Conservation (phyloP, 2,329 filamentous ascomycete species). For the Phoma herbarum region DNA sequence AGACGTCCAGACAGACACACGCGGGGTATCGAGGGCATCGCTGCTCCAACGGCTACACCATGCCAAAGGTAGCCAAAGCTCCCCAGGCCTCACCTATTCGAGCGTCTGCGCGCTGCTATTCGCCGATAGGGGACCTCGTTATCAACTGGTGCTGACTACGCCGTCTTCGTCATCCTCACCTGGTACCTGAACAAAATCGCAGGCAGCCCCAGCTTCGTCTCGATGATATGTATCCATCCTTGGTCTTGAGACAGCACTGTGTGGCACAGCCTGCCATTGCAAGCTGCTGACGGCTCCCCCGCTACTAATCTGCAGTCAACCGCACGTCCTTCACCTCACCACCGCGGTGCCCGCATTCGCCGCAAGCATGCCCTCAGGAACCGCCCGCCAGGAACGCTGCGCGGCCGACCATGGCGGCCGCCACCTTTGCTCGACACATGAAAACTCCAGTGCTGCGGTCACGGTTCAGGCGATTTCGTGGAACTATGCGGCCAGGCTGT, state of each 20-base stretch:
- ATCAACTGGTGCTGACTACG: slow-evolving; percentile 13
- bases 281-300: background rate
- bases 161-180: slow-evolving; percentile 11
- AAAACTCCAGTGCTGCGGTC: slow-evolving; percentile 4
- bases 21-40: slow-evolving; percentile 2
- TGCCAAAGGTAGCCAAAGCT: slow-evolving; percentile 11
- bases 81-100: slow-evolving; percentile 2
- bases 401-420: background rate
- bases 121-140: slow-evolving; percentile 5
- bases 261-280: background rate
- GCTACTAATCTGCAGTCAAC: background rate
- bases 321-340: slow-evolving; percentile 2
- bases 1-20: slow-evolving; percentile 8
- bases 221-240: background rate
- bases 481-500: background rate
- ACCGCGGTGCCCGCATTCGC: background rate
- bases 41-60: slow-evolving; percentile 6
- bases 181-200: background rate
- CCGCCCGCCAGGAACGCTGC: background rate
- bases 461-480: background rate
- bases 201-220: background rate
- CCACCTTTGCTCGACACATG: slow-evolving; percentile 6
- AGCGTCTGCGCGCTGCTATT: slow-evolving; percentile 9
- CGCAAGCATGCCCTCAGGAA: background rate
- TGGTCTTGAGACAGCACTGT: background rate